These are phyloP conservation scores for Globisporangium cederbergense DNA, from an alignment of 352 stramenopile genomes.

Conservation along the genomic window DNA sequence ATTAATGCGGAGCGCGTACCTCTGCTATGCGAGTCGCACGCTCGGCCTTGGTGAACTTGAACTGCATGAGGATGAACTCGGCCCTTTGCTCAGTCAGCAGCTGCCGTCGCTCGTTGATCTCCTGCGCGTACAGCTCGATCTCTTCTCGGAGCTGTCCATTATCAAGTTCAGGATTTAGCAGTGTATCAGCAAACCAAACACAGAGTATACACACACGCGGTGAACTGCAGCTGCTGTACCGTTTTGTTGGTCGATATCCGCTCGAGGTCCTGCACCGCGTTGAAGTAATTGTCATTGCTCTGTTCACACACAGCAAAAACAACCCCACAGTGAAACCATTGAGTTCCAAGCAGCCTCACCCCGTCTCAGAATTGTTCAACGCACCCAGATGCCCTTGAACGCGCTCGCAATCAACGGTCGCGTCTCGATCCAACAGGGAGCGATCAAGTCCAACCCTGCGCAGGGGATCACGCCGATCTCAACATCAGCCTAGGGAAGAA, in stretches of 20 bases:
- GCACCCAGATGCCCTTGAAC: slow-evolving; percentile 67
- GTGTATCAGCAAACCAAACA: neutral
- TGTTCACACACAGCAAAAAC: slow-evolving; percentile 15
- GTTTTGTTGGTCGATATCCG: slow-evolving; percentile 53
- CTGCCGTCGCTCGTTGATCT: slow-evolving; percentile 43
- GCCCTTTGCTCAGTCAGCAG: slow-evolving; percentile 28
- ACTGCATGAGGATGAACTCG: slow-evolving; percentile 48
- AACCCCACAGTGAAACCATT: neutral
- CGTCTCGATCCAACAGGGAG: slow-evolving; percentile 64
- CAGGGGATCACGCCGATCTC: slow-evolving; percentile 74
- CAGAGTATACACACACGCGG: neutral
- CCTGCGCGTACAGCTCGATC: slow-evolving; percentile 50
- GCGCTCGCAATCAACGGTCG: slow-evolving; percentile 52
- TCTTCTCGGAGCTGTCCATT: slow-evolving; percentile 44
- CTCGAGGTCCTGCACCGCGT: slow-evolving; percentile 57
- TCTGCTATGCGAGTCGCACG: slow-evolving; percentile 50
- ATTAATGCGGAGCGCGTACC: slow-evolving; percentile 23
- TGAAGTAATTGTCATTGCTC: slow-evolving; percentile 58
- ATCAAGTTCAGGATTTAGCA: slow-evolving; percentile 5
- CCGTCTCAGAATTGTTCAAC: neutral
- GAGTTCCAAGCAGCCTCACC: neutral
- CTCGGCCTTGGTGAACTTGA: slow-evolving; percentile 43
- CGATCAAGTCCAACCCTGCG: slow-evolving; percentile 39
- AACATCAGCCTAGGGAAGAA: slow-evolving; percentile 34
- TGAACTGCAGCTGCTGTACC: slow-evolving; percentile 16